These are phyloP conservation scores for Mycena rosella DNA, from an alignment of 768 basidiomycete species.

Conservation along the genomic window DNA sequence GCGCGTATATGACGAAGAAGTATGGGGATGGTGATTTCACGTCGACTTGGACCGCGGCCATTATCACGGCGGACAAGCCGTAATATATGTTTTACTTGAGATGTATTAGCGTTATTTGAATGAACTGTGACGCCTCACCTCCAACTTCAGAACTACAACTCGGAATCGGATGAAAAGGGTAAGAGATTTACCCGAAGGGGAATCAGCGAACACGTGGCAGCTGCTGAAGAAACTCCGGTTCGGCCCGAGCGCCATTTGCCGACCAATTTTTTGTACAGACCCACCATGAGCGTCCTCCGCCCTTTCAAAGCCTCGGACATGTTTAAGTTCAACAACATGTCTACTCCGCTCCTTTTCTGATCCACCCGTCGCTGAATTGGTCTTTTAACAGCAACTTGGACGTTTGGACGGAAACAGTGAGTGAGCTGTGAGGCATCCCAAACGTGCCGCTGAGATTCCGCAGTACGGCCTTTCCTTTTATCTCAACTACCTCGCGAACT, in stretches of 20 bases:
- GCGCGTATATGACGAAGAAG: conserved; percentile 12
- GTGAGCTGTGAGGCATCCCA: conserved; percentile 42
- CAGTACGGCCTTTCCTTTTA: conserved; percentile 94
- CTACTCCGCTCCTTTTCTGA: background rate
- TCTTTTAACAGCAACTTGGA: conserved; percentile 81
- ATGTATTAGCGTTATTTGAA: too few relatives aligned
- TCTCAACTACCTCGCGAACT: conserved; percentile 86
- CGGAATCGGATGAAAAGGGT: background rate
- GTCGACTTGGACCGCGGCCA: conserved; percentile 21
- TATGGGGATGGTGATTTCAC: conserved; percentile 24
- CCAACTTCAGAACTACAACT: too few relatives aligned
- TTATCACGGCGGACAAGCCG: conserved; percentile 17
- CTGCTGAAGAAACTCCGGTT: background rate
- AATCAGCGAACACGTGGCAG: background rate
- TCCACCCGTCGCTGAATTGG: conserved; percentile 27
- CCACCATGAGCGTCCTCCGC: conserved; percentile 84
- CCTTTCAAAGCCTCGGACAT: conserved; percentile 92
- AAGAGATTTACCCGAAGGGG: background rate
- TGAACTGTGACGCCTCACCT: too few relatives aligned
- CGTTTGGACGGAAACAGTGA: conserved; percentile 96
- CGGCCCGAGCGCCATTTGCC: conserved; percentile 2
- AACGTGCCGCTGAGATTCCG: background rate
- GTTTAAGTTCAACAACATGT: conserved; percentile 96
- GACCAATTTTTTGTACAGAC: conserved; percentile 3
- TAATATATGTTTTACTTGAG: too few relatives aligned